Evolutionary conservation across 2,329 filamentous ascomycete genomes (phyloP), one percentile per base, ranked within the genome.

Genomic region (Colletotrichum tropicicola): DNA sequence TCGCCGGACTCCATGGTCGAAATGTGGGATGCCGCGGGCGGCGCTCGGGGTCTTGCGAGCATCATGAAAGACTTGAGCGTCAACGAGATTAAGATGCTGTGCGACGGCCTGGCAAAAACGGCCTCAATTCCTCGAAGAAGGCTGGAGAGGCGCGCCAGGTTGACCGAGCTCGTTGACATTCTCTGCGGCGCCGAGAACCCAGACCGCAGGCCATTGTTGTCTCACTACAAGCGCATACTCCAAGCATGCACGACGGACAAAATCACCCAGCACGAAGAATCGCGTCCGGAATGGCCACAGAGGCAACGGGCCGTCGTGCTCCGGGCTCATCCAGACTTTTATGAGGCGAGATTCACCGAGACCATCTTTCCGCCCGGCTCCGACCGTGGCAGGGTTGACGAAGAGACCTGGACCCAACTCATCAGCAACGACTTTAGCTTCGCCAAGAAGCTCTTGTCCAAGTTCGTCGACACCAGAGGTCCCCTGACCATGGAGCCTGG

Each of bases 1-100:
- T 51, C 59, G 17, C 5, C n/a, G 1, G 10, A 27, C 12, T 9
- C 28, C 9, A 58, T 58, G 44, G 30, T 10, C 23, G n/a, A 27
- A 21, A 23, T 52, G 12, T 61, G 59, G 51, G n/a, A 28, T 27
- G 32, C 15, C 10, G 51, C 43, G 7, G 51, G 51, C 5, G 59
- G 59, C 10, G 27, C 59, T 17, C 13, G 9, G 12, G 59, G 52
- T 7, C 25, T 61, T 25, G 52, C 35, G 17, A 13, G 15, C 8
- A 28, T 49, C 25, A 56, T 61, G 51, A 57, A 21, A 17, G 19
- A 49, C 7, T 35, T 56, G 5, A 61, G 59, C 32, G 35, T 56
- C 44, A 23, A 57, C 9, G 51, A 61, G 17, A 25, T 57, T 32
- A 61, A 57, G 21, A 1, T 35, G 19, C 27, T 57, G 19, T 61